These are phyloP conservation scores for Pyrenochaeta sp. DNA, from an alignment of 2,329 filamentous ascomycete species.

Conservation along the genomic window DNA sequence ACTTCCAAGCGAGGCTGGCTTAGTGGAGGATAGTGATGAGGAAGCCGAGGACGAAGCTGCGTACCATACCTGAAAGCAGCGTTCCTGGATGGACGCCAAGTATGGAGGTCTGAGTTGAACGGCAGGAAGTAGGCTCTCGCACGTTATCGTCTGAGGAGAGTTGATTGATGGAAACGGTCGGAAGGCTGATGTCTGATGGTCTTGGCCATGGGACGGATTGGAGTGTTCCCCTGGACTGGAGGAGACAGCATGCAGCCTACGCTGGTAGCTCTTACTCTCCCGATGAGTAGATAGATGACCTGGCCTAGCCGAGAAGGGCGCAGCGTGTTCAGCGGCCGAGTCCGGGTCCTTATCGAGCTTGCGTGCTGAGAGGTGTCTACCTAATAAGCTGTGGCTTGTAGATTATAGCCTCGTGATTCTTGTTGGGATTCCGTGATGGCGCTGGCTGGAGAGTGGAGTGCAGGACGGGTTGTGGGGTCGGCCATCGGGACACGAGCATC, in stretches of 20 bases:
- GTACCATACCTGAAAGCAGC: conserved; percentile 44
- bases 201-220: conserved; percentile 15
- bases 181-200: conserved; percentile 10
- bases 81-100: conserved; percentile 4
- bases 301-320: conserved; percentile 28
- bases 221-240: conserved; percentile 10
- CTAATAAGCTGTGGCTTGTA: conserved; percentile 27
- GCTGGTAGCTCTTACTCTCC: conserved; percentile 15
- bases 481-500: conserved; percentile 18
- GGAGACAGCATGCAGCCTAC: conserved; percentile 11
- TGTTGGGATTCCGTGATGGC: conserved; percentile 35
- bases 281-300: conserved; percentile 23
- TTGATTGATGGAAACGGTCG: conserved; percentile 21
- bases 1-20: conserved; percentile 58
- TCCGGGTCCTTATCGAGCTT: conserved; percentile 38
- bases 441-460: conserved; percentile 30
- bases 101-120: conserved; percentile 6
- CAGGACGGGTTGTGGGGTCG: conserved; percentile 31
- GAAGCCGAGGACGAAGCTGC: conserved; percentile 44
- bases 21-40: conserved; percentile 43
- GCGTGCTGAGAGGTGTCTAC: conserved; percentile 30
- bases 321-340: conserved; percentile 29
- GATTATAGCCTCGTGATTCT: conserved; percentile 19
- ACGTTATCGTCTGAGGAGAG: conserved; percentile 16
- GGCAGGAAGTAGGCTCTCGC: conserved; percentile 3